Evolutionary conservation across 164 flowering plant species (phyloP), one percentile per base, ranked within the genome.

Genomic region (Liriodendron chinense): DNA sequence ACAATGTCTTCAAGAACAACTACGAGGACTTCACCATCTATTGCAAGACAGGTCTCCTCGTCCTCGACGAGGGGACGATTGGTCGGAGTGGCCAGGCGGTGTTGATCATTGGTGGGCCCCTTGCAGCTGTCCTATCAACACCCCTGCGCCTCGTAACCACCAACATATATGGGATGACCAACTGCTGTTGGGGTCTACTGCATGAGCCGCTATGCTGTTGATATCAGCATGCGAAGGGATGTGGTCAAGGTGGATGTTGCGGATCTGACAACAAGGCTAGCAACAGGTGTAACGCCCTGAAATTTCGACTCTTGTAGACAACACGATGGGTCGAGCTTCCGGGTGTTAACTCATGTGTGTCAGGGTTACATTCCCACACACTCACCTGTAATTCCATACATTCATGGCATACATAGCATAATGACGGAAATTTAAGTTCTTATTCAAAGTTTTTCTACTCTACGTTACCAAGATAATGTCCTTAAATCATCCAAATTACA

Each of bases 1-100:
- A 86, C 53, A 78, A 80, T 65, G 72, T 83, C 16, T 82, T 86
- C 71, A 84, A 78, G 75, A 85, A 82, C 71, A 86, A 86, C 74
- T 86, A 85, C 25, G 89, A 86, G 72, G 87, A 86, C 63, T 86
- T 86, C 47, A 79, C 87, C 24, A 72, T 82, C 21, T 86, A 84
- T 53, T 86, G 89, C 77, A 86, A 84, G 72, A 86, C 89, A 0
- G 87, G 87, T 22, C 78, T 80, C 57, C 80, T 80, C 24, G 76
- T 78, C 3, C 49, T 65, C 20, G 77, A 82, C 53, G 72, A 76
- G 26, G 78, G 80, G 50, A 70, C 63, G n/a, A 49, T 85, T 18
- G 83, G 84, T 6, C 79, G 80, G 79, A 86, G 89, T 25, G 87
- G 89, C 4, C 87, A 86, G 70, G 85, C 84, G 5, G 69, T 70